Evolutionary conservation across 2,329 filamentous ascomycete genomes (phyloP), one percentile per base, ranked within the genome.

Genomic region (Sclerotinia subarctica): DNA sequence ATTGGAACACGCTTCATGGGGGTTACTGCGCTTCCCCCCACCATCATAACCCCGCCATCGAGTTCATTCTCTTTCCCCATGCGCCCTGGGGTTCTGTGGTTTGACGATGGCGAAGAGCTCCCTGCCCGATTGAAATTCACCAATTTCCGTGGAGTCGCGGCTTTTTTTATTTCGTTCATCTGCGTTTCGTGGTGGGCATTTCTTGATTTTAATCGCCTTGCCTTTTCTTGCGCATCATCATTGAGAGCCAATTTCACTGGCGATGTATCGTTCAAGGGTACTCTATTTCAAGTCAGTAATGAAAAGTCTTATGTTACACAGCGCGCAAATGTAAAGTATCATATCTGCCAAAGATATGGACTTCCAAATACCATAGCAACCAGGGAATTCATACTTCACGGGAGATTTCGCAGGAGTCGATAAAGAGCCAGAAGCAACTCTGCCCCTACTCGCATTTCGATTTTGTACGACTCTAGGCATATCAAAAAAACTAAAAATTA

Each of bases 1-100:
- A 99, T 91, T 1, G 95, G 95, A 38, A 97, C 92, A 70, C 94
- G 91, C 84, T 97, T 97, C 90, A 96, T 94, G 66, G 94, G 95
- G 69, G 95, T 97, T 66, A 96, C 90, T 49, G 90, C 92, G 71
- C 84, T 87, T 44, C 91, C 90, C 69, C 87, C 88, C 57, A 92
- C 90, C 75, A 88, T 85, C 71, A 88, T 82, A 69, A 87, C 83
- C 47, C 88, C 86, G 72, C 87, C 84, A 71, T 86, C 84, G 19
- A 76, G 69, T 58, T 83, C 85, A 70, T 78, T 78, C 71, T 80
- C 77, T 70, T 79, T 77, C 56, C 79, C 79, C 72, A 63, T 75
- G 73, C 78, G 75, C 67, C 77, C 76, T 54, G 85, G 86, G 19
- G 85, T 89, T 71, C 83, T 82, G 62, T 86, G 84, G 70, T 84